Conservation (phyloP, 1,139 yeast genomes). For the Yamadazyma sp. region DNA sequence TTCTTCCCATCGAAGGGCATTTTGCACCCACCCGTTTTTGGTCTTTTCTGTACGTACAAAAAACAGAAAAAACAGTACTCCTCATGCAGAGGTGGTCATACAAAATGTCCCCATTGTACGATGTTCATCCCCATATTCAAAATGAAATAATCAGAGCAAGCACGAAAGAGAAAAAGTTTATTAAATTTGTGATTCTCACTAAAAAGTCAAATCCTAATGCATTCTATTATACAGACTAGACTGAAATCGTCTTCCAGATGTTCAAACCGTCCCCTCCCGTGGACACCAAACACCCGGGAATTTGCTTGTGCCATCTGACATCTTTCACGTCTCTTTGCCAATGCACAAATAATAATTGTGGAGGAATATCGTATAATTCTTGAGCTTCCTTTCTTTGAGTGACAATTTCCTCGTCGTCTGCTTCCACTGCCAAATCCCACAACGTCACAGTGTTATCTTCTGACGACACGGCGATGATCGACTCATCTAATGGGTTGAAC, state of each 20-base stretch:
- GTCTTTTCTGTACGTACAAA: no score
- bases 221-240: constrained; percentile 30
- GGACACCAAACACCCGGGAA: constrained; percentile 92
- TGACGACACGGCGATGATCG: constrained; percentile 91
- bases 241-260: constrained; percentile 95
- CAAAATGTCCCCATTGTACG: background rate
- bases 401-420: constrained; percentile 90
- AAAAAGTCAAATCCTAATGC: constrained; percentile 1
- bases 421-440: constrained; percentile 97
- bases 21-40: no score
- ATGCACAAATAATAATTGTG: constrained; percentile 93
- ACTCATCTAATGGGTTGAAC: constrained; percentile 93
- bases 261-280: constrained; percentile 96
- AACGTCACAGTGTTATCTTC: constrained; percentile 96
- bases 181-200: no score
- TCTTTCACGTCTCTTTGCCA: constrained; percentile 98
- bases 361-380: constrained; percentile 89
- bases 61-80: no score
- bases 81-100: background rate
- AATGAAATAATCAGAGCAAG: no score
- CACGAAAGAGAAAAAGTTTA: no score
- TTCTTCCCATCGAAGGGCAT: background rate
- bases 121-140: no score
- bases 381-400: constrained; percentile 71
- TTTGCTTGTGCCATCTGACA: constrained; percentile 96